These are phyloP conservation scores for Trichoderma koningii DNA, from an alignment of 2,329 filamentous ascomycete genomes.

Conservation along the genomic window DNA sequence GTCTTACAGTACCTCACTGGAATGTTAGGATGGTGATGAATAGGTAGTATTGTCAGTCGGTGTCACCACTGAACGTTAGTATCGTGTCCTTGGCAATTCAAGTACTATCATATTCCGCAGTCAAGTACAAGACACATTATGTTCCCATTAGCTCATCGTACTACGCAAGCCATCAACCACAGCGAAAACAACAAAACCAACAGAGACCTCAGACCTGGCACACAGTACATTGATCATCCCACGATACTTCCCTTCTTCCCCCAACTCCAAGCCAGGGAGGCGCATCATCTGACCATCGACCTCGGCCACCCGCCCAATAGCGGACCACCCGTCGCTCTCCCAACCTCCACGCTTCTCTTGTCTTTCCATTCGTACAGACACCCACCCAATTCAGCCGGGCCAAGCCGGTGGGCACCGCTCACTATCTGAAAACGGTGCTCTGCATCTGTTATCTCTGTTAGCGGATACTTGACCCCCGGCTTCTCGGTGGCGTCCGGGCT, in stretches of 20 bases:
- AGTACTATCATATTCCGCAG: not conserved
- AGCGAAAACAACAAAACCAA: not conserved
- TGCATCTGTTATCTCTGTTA: slow-evolving; percentile 17
- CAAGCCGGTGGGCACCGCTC: slow-evolving; percentile 11
- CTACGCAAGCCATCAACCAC: not conserved
- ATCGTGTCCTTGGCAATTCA: not conserved
- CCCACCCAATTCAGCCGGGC: slow-evolving; percentile 1
- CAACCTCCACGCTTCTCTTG: not conserved
- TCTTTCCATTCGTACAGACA: not conserved
- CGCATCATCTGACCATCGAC: slow-evolving; percentile 22
- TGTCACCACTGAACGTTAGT: not conserved
- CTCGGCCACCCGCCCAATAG: slow-evolving; percentile 21
- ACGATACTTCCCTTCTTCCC: not conserved
- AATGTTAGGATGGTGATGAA: not conserved
- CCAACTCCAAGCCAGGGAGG: slow-evolving; percentile 10
- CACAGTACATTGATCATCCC: not conserved
- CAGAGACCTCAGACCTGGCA: not conserved
- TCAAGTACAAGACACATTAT: not conserved
- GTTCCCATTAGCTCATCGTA: not conserved
- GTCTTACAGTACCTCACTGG: not conserved
- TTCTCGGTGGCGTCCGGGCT: slow-evolving; percentile 4
- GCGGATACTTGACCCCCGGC: not conserved
- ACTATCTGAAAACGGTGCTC: slow-evolving; percentile 14
- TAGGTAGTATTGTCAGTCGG: not conserved
- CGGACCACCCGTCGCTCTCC: not conserved